phyloP scores from a whole-genome alignment of 2,329 filamentous ascomycete species.

The Microdochium bolleyi region DNA sequence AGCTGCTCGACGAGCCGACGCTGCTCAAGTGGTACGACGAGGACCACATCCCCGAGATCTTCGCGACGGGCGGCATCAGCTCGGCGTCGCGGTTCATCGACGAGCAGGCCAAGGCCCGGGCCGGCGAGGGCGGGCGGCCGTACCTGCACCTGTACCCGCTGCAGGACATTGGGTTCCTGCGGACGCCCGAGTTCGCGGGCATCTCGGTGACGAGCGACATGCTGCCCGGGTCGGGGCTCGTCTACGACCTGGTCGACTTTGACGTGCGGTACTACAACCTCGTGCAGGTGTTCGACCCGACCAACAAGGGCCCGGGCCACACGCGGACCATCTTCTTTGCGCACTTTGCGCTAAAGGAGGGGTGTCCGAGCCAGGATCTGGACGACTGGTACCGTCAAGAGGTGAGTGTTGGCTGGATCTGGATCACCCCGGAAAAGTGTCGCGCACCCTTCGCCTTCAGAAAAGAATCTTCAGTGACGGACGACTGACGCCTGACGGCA shows the following conservation, averaged over 20 bases:
- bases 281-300: not conserved
- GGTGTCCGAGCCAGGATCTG: not conserved
- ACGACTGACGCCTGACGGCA: not conserved
- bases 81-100: constrained; percentile 3
- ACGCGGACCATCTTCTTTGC: not conserved
- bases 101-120: not conserved
- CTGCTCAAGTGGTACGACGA: constrained; percentile 9
- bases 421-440: too few species aligned
- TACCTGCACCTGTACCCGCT: constrained; percentile 8
- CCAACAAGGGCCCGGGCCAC: not conserved
- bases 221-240: constrained; percentile 4
- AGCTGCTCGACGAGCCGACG: constrained; percentile 1
- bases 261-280: constrained; percentile 5
- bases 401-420: too few species aligned
- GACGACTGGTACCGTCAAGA: not conserved
- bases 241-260: constrained; percentile 7
- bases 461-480: too few species aligned
- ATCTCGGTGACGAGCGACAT: constrained; percentile 6
- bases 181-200: constrained; percentile 3
- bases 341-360: not conserved
- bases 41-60: constrained; percentile 8
- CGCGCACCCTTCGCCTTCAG: too few species aligned
- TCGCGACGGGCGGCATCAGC: constrained; percentile 3
- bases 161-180: constrained; percentile 5
- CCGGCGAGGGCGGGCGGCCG: not conserved